Percentiles rank a stretch among this genome's conserved stretches.
These are phyloP conservation scores for Isoetes engelmannii DNA, from an alignment of 83 land plant genomes.

Conservation along the genomic window DNA sequence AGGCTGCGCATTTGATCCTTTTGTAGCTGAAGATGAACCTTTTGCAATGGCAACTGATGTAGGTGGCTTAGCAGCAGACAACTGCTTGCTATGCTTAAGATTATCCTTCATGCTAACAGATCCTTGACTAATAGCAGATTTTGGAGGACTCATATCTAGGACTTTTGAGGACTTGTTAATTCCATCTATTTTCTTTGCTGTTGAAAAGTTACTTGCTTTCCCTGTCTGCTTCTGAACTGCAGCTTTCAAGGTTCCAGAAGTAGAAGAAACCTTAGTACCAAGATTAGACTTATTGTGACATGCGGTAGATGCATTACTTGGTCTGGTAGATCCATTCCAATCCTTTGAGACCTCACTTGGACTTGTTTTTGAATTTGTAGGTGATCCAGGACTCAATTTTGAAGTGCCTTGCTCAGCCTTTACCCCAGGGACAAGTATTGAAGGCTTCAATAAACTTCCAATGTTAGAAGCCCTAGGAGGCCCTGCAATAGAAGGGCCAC, in stretches of 20 bases:
- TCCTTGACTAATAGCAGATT: too few relatives aligned
- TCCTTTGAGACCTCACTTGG: neutral
- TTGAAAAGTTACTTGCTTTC: too few relatives aligned
- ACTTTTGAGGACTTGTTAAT: neutral
- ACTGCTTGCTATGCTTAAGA: slow-evolving; percentile 6
- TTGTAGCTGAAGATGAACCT: neutral
- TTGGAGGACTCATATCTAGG: neutral
- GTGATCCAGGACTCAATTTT: slow-evolving; percentile 4
- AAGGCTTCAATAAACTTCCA: too few relatives aligned
- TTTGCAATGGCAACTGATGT: slow-evolving; percentile 2
- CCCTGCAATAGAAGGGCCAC: too few relatives aligned
- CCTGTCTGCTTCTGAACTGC: too few relatives aligned
- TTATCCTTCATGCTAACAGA: neutral
- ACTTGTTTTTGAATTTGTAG: neutral
- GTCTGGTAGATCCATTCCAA: neutral
- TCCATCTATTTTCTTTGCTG: neutral
- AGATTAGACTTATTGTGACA: neutral
- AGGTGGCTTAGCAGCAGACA: slow-evolving; percentile 4
- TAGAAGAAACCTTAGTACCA: too few relatives aligned
- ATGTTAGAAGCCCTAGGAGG: too few relatives aligned
- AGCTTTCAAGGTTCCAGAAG: too few relatives aligned
- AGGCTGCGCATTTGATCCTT: neutral
- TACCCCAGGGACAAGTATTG: neutral
- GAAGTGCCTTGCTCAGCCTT: slow-evolving; percentile 2
- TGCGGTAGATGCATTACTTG: neutral